Percentiles rank a stretch among this genome's conserved stretches.
Evolutionary conservation across 345 rosid species (phyloP).

Genomic region (Acer saccharum): DNA sequence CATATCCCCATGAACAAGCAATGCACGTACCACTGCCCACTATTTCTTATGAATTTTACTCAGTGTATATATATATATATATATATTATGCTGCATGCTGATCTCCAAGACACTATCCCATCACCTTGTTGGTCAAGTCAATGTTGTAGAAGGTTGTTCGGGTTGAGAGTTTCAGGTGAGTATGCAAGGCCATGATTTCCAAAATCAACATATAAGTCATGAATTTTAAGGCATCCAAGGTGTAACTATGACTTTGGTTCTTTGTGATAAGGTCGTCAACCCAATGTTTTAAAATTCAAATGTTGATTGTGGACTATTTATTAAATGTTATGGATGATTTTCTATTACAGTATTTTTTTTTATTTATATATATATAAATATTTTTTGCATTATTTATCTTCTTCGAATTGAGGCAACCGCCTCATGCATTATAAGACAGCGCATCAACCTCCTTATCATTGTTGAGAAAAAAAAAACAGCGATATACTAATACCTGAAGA

Average conservation of each 20-base stretch:
- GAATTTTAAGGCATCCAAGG: background rate
- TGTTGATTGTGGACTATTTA: no score
- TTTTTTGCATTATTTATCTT: no score
- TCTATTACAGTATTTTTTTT: no score
- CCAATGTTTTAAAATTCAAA: background rate
- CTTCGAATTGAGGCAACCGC: no score
- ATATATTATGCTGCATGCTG: background rate
- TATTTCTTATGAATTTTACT: background rate
- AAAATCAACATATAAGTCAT: background rate
- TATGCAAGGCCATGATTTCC: background rate
- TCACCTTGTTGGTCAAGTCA: background rate
- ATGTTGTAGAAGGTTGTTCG: background rate
- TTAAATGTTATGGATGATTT: no score
- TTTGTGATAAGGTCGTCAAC: constrained; percentile 1
- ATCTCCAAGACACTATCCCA: background rate
- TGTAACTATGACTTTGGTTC: background rate
- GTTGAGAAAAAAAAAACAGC: constrained; percentile 9
- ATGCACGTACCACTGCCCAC: background rate
- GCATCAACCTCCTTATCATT: background rate
- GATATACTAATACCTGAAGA: constrained; percentile 71
- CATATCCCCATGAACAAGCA: background rate
- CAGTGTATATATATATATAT: background rate
- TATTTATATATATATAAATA: no score
- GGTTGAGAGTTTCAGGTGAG: background rate
- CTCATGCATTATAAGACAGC: no score